These are phyloP conservation scores for Aureobasidium sp. DNA, from an alignment of 2,329 filamentous ascomycete genomes.

Conservation along the genomic window DNA sequence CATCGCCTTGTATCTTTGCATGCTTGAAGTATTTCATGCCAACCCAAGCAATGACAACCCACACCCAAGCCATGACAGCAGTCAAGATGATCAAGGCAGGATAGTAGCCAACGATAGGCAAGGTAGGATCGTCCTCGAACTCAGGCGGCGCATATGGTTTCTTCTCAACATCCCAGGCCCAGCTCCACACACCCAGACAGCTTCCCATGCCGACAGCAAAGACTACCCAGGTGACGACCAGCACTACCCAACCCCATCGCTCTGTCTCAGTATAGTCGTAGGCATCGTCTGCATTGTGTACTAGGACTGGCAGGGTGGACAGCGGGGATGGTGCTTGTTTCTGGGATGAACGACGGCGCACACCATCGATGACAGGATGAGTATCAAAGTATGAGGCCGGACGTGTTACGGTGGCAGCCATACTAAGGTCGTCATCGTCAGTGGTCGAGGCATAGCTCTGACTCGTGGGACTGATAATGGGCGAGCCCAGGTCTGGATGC, in stretches of 20 bases:
- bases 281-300: constrained; percentile 36
- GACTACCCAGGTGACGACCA: constrained; percentile 86
- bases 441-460: constrained; percentile 61
- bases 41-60: constrained; percentile 95
- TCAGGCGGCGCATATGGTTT: constrained; percentile 93
- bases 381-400: constrained; percentile 21
- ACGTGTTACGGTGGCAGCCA: constrained; percentile 17
- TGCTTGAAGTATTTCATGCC: constrained; percentile 99
- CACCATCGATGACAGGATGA: constrained; percentile 13
- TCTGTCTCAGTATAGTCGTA: constrained; percentile 95
- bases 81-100: constrained; percentile 89
- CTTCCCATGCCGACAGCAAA: constrained; percentile 97
- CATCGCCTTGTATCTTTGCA: constrained; percentile 70
- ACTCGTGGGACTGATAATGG: constrained; percentile 36
- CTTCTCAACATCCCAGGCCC: constrained; percentile 97
- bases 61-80: constrained; percentile 96
- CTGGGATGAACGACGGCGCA: constrained; percentile 15
- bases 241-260: constrained; percentile 95
- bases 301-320: constrained; percentile 17
- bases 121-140: constrained; percentile 84
- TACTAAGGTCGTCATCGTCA: constrained; percentile 62
- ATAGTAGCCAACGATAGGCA: constrained; percentile 96
- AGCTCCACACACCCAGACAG: constrained; percentile 90
- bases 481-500: constrained; percentile 10
- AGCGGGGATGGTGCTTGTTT: constrained; percentile 15